phyloP scores from a whole-genome alignment of 768 basidiomycete species.

The Rickenella mellea region DNA sequence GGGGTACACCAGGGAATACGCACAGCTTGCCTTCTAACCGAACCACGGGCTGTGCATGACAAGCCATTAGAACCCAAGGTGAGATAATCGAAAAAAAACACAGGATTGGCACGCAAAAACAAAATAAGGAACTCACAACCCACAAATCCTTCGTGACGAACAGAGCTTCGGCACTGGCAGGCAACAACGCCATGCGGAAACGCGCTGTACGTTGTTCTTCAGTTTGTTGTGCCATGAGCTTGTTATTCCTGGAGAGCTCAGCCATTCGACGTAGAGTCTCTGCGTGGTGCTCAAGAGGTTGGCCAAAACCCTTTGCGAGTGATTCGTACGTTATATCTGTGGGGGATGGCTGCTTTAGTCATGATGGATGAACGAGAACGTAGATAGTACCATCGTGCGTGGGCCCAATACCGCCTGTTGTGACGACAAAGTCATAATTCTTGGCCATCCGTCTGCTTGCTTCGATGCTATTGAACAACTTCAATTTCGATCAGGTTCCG shows the following conservation, averaged over 20 bases:
- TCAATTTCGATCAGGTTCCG: too few species aligned
- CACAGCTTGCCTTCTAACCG: slow-evolving; percentile 80
- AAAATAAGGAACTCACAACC: slow-evolving; percentile 48
- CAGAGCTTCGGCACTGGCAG: slow-evolving; percentile 65
- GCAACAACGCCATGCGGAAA: slow-evolving; percentile 86
- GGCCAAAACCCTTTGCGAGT: slow-evolving; percentile 75
- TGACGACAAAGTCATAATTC: slow-evolving; percentile 84
- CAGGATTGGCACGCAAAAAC: slow-evolving; percentile 1
- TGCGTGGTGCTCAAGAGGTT: slow-evolving; percentile 58
- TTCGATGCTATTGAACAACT: slow-evolving; percentile 46
- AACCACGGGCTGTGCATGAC: slow-evolving; percentile 60
- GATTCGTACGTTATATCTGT: slow-evolving; percentile 85
- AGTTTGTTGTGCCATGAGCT: slow-evolving; percentile 52
- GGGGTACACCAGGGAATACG: slow-evolving; percentile 86
- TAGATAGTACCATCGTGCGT: slow-evolving; percentile 71
- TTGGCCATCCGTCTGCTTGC: slow-evolving; percentile 75
- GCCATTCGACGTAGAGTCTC: slow-evolving; percentile 74
- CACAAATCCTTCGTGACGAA: slow-evolving; percentile 76
- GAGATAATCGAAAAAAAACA: background rate
- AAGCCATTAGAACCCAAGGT: background rate
- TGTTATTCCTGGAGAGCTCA: slow-evolving; percentile 44
- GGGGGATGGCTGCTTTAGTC: slow-evolving; percentile 1
- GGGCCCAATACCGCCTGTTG: slow-evolving; percentile 85
- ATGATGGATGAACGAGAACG: background rate
- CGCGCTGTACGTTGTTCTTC: slow-evolving; percentile 70